Conservation (phyloP, 352 stramenopile genomes). For the Phytophthora pini region DNA sequence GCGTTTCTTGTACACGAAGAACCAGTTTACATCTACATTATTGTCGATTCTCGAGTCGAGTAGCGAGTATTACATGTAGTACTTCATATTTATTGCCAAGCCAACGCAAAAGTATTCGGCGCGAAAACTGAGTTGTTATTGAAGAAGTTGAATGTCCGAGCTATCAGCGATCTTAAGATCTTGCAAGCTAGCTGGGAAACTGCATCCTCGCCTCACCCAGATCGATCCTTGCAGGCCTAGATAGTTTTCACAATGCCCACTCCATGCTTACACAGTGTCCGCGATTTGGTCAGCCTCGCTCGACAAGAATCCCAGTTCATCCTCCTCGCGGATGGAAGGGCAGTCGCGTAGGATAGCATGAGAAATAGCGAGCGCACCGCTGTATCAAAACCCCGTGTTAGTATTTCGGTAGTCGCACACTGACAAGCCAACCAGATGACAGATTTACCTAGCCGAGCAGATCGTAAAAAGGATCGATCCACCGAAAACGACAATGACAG, state of each 20-base stretch:
- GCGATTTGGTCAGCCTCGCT: conserved; percentile 71
- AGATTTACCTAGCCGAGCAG: conserved; percentile 76
- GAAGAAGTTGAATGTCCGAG: conserved; percentile 13
- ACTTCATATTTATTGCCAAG: not conserved
- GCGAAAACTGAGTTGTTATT: conserved; percentile 16
- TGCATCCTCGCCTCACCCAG: conserved; percentile 12
- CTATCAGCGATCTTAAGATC: conserved; percentile 7
- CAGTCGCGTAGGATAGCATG: conserved; percentile 85
- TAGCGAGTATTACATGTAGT: no score
- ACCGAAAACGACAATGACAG: conserved; percentile 84
- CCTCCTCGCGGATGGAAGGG: conserved; percentile 73
- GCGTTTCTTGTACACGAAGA: no score
- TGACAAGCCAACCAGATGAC: not conserved
- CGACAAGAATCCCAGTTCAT: conserved; percentile 83
- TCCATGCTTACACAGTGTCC: conserved; percentile 63
- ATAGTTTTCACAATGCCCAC: conserved; percentile 15
- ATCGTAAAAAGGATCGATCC: conserved; percentile 90
- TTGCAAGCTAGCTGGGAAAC: conserved; percentile 4
- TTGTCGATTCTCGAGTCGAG: no score
- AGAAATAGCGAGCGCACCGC: conserved; percentile 73
- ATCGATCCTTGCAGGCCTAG: conserved; percentile 26
- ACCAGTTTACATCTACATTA: no score
- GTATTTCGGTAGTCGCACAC: not conserved
- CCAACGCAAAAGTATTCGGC: conserved; percentile 1
- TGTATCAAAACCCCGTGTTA: conserved; percentile 26